A percentile compares a stretch with the other conserved stretches of the same genome.
These are phyloP conservation scores for Fraxinus baroniana DNA, from an alignment of 305 asterid species.

Conservation along the genomic window DNA sequence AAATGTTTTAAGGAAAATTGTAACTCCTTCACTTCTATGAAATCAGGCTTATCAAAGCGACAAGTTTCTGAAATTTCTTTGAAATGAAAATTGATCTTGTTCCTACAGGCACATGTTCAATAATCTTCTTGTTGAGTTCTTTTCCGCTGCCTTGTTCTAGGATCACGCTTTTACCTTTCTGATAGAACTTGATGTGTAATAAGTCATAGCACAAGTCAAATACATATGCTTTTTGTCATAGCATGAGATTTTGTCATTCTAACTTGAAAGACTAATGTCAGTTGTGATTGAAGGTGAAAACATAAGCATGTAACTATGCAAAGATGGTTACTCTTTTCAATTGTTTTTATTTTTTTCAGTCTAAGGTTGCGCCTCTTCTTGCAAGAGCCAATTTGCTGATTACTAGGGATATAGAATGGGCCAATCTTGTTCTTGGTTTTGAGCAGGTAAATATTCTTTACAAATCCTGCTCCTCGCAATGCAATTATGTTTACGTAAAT, in stretches of 20 bases:
- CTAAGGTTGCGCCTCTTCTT: slow-evolving; percentile 81
- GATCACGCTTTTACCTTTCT: neutral
- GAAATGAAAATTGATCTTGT: neutral
- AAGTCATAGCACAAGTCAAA: neutral
- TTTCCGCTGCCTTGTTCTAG: neutral
- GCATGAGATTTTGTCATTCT: neutral
- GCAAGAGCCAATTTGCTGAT: slow-evolving; percentile 96
- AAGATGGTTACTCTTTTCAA: slow-evolving; percentile 2
- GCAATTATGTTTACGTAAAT: neutral
- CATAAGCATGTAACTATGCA: slow-evolving; percentile 12
- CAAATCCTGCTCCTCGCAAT: slow-evolving; percentile 10
- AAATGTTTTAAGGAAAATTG: neutral
- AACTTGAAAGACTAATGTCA: neutral
- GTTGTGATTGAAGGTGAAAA: slow-evolving; percentile 3
- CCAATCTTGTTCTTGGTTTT: slow-evolving; percentile 82
- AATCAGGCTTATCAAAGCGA: neutral
- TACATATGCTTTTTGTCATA: neutral
- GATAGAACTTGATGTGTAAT: neutral
- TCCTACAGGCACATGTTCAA: neutral
- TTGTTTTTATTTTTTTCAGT: slow-evolving; percentile 46
- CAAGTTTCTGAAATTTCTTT: neutral
- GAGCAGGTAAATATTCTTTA: slow-evolving; percentile 71
- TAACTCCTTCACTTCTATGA: neutral
- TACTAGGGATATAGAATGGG: slow-evolving; percentile 99
- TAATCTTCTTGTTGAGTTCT: neutral